Base-by-base conservation (phyloP, 305 asterid species). In the Striga hermonthica region DNA sequence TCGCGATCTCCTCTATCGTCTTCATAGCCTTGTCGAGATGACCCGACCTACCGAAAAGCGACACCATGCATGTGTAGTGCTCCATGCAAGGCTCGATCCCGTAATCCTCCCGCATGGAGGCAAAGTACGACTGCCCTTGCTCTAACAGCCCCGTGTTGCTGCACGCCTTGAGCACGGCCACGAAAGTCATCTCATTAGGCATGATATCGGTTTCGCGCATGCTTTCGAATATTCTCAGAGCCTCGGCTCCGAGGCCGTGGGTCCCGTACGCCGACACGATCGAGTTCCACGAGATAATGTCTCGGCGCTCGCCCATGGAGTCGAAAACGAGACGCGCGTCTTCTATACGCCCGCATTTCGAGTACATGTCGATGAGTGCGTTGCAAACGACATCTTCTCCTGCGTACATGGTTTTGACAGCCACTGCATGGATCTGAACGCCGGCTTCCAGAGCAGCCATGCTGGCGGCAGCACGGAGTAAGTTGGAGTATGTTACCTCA, bases 61-160 rank as follows among this genome's bases (percentile, higher is more conserved):
- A 88, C 13, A 86, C 89, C 97, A 91, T 91, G 71, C 95, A 90
- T 4, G 95, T 88, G 64, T 88, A 91, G 65, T 88, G 97, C 80
- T 91, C 97, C 78, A 83, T 62, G 71, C 86, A 78, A 38, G 96
- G 96, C 68, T 83, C 80, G 67, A 91, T 76, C 50, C 86, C 80
- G 61, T 83, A 86, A 34, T 77, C 79, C 74, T 84, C 75, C 66
- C 65, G 71, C 96, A 86, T 83, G 73, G 82, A 79, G 69, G 74
- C 63, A 63, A 90, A 83, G 78, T 80, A 86, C 43, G 70, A 65
- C 65, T 79, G 78, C 4, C 96, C 97, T 74, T 72, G 75, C 57
- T 79, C 95, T 68, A 88, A 63, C 4, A 83, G 84, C 6, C 97
- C 96, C 4, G 95, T 82, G 83, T 88, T 91, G 76, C 89, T 88